Base-by-base conservation (phyloP, 495 filamentous ascomycete species). In the Penicillium canescens region DNA sequence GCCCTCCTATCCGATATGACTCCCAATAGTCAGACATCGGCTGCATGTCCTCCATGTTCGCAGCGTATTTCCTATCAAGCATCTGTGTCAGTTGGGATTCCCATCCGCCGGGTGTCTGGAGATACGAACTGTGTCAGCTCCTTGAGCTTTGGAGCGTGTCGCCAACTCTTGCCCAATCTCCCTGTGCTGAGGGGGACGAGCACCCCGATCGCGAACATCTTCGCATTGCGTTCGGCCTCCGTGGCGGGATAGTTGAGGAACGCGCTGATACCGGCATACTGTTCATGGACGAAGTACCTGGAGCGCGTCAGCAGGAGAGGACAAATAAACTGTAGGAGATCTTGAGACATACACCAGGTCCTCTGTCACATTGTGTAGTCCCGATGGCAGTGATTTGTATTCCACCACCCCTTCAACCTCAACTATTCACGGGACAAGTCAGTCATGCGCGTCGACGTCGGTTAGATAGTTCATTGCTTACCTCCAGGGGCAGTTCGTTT, bases 351-450 rank as follows among this genome's bases (percentile, higher is more conserved):
- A 88, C 81, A 98, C 87, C 12, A 97, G 75, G 68, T 98, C 94
- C 46, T 91, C 84, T 41, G 86, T 76, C 9, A 97, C 89, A 52
- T 89, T 89, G 74, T 98, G 94, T 40, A 97, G 71, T 35, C 94
- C 94, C 0, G 92, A 96, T 1, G 94, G 94, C 38, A 98, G 79
- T 47, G 84, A 92, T 71, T 96, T 96, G 81, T 89, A 98, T 68
- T 98, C 94, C 46, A 98, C 92, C 39, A 85, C 85, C 36, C 91
- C 90, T 65, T 95, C 91, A 41, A 98, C 81, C 54, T 91, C 82
- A 45, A 96, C 85, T 87, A 56, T 59, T 37, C 46, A 51, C 23
- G 44, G 54, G n/a, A 46, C 31, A 6, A 35, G 62, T 71, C 46
- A 74, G 66, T 52, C 24, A 37, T 36, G 42, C 53, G 42, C 10